Evolutionary conservation across 2,329 filamentous ascomycete species (phyloP), one percentile per base, ranked within the genome.

Genomic region (Fusarium floridanum): DNA sequence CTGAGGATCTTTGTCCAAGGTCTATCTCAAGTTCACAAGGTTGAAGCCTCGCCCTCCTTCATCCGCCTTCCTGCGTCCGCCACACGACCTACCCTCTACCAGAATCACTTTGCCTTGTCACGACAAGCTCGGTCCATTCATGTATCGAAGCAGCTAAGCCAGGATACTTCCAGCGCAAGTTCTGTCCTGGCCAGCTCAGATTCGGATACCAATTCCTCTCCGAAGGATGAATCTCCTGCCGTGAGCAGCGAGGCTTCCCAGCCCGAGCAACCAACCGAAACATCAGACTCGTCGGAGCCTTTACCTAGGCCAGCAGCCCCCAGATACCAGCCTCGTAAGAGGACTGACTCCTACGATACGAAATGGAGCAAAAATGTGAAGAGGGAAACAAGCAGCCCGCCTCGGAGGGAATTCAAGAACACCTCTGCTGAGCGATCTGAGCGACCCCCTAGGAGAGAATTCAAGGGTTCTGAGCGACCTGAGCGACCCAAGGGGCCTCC

Each of bases 1-100:
- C 78, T 88, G 75, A 81, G 83, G 64, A 82, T 85, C n/a, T 89
- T 90, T 68, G 79, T 88, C 14, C 84, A 84, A 69, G 86, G 83
- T 34, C 80, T 89, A 32, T 80, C 80, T 4, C 83, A 86, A 72
- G 77, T 85, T 32, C 84, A 86, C 66, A 76, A 77, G 39, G 50
- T 82, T 11, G 81, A 82, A 48, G 32, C 73, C 22, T 45, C 72
- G 6, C 34, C 61, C 11, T 69, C 74, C 3, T 48, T 79, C 36
- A 53, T 72, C 37, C 76, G 73, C 27, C 67, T 77, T 45, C 71
- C 66, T 22, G 53, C 66, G 14, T n/a, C 63, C 34, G 37, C 55
- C 41, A 36, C 68, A 29, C 50, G 69, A 67, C 36, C 69, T 29
- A 24, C 61, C 11, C 41, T 73, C n/a, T 66, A 67, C 41, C 65